phyloP scores from a whole-genome alignment of 768 basidiomycete species.

The Boletus tylopilopsis region DNA sequence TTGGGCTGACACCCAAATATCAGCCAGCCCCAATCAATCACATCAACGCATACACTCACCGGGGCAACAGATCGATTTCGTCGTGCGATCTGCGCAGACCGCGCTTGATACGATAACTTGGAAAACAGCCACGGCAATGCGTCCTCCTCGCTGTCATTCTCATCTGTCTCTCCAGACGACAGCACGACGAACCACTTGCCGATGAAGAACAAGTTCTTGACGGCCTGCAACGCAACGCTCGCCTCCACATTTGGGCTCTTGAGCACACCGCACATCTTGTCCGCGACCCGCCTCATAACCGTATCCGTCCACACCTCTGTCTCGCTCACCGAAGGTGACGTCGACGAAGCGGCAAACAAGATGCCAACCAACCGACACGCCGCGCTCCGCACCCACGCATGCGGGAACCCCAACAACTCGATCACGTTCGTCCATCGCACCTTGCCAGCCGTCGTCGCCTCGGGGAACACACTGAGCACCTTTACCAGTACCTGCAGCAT shows the following conservation, averaged over 20 bases:
- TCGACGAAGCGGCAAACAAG: constrained; percentile 56
- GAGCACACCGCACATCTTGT: constrained; percentile 72
- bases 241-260: constrained; percentile 79
- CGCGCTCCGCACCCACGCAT: constrained; percentile 89
- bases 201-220: constrained; percentile 92
- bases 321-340: neutral
- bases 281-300: constrained; percentile 67
- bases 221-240: constrained; percentile 71
- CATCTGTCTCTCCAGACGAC: constrained; percentile 31
- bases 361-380: constrained; percentile 72
- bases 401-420: constrained; percentile 77
- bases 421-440: constrained; percentile 64
- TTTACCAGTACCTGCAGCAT: constrained; percentile 65
- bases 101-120: constrained; percentile 83
- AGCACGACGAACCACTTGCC: constrained; percentile 71
- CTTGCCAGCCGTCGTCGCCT: constrained; percentile 40
- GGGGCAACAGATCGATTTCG: constrained; percentile 46
- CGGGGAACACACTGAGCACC: constrained; percentile 53
- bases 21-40: neutral
- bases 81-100: constrained; percentile 69
- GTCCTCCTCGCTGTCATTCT: constrained; percentile 31
- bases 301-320: constrained; percentile 48
- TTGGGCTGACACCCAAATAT: constrained; percentile 47
- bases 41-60: neutral
- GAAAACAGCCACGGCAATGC: constrained; percentile 93